These are phyloP conservation scores for Aspergillus bridgeri DNA, from an alignment of 495 filamentous ascomycete species.

Conservation along the genomic window DNA sequence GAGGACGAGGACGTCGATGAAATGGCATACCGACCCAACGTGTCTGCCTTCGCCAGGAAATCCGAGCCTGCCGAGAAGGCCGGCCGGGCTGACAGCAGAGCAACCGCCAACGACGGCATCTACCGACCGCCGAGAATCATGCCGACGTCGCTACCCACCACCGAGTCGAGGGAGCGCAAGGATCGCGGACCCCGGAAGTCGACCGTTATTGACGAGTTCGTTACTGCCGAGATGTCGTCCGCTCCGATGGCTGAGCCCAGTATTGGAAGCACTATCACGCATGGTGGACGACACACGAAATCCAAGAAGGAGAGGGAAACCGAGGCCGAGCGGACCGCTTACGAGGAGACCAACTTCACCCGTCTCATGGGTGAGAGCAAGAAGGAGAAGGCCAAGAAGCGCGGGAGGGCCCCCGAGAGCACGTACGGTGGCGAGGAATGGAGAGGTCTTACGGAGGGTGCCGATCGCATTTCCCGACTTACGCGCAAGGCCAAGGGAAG, in stretches of 20 bases:
- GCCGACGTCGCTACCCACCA: constrained; percentile 61
- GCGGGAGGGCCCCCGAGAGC: constrained; percentile 48
- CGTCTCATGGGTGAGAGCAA: constrained; percentile 77
- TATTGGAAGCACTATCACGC: constrained; percentile 77
- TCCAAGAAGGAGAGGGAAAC: constrained; percentile 62
- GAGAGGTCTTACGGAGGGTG: constrained; percentile 70
- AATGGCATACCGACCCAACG: constrained; percentile 66
- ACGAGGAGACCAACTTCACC: constrained; percentile 86
- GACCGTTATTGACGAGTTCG: constrained; percentile 79
- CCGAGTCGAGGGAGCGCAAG: constrained; percentile 57
- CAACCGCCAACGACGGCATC: constrained; percentile 49
- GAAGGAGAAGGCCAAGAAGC: constrained; percentile 58
- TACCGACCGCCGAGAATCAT: constrained; percentile 85
- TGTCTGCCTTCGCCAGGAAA: constrained; percentile 52
- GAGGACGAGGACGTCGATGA: constrained; percentile 51
- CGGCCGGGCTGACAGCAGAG: constrained; percentile 22
- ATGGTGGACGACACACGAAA: constrained; percentile 69
- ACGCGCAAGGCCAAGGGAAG: constrained; percentile 54
- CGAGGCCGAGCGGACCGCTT: constrained; percentile 69
- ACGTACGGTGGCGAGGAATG: constrained; percentile 82
- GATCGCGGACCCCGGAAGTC: constrained; percentile 54
- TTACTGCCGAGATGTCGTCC: constrained; percentile 71
- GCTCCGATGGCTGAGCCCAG: constrained; percentile 76
- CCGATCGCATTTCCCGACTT: constrained; percentile 70
- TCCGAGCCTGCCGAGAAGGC: constrained; percentile 24